Evolutionary conservation across 306 rosid species (phyloP), one percentile per base, ranked within the genome.

Genomic region (Cucurbita argyrosperma): DNA sequence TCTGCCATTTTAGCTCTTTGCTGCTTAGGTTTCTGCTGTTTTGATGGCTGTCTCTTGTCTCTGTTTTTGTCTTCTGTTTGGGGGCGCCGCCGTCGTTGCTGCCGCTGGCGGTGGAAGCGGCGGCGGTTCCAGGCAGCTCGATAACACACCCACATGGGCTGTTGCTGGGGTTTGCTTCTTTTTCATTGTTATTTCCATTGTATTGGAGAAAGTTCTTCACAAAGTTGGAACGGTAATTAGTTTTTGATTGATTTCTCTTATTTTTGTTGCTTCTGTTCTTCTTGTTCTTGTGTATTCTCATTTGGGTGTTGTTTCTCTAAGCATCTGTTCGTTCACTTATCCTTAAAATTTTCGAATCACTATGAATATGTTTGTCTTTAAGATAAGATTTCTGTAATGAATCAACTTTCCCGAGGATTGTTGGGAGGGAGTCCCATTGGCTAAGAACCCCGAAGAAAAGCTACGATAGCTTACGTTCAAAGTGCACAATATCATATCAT

Each of bases 121-220:
- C 30, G 65, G 38, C 83, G 9, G 35, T n/a, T 21, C 78, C 47
- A 87, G 83, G 70, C 55, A 84, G 6, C 97, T 94, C 40, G 89
- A 89, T 78, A 80, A 78, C 75, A 94, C 99, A 40, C 95, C 97
- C 52, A 89, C 99, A 0, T 91, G 99, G 97, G 96, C 99, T 35
- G 92, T 94, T 60, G 89, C 96, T 43, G 82, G 79, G 51, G 96
- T 94, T 13, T 90, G 90, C 71, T 80, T 96, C 69, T 78, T 86
- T 26, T 84, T 94, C 79, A 85, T 94, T 74, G 74, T 94, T 74
- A 61, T 94, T 42, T 94, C 99, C 61, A 40, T 91, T 1, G 47
- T 23, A 8, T 55, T 94, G 76, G 98, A 93, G 78, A 93, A 83
- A 75, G 45, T 84, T 64, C 85, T 93, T 59, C 96, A 93, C 82